Percentiles rank a stretch among this genome's conserved stretches.
phyloP scores from a whole-genome alignment of 2,329 filamentous ascomycete genomes.

The Xylariaceae sp. region DNA sequence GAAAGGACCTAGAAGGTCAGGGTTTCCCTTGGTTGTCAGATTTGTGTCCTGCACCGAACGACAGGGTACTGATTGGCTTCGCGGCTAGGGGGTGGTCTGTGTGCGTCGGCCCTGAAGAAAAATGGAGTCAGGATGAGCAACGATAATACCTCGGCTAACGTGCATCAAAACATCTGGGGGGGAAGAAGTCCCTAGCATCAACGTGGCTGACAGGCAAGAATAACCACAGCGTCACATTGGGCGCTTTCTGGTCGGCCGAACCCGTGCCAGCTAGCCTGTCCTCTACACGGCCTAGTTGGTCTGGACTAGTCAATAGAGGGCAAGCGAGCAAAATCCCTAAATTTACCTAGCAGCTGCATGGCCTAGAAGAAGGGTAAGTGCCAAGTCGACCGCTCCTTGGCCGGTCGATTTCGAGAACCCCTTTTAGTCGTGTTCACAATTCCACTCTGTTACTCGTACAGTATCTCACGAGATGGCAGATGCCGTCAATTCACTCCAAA shows the following conservation, averaged over 20 bases:
- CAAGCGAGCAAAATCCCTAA: not conserved
- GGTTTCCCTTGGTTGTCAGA: no score
- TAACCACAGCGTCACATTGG: slow-evolving; percentile 21
- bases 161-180: slow-evolving; percentile 9
- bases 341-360: no score
- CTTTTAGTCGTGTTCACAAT: no score
- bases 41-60: slow-evolving; percentile 16
- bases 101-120: slow-evolving; percentile 8
- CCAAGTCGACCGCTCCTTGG: slow-evolving; percentile 9
- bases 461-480: no score
- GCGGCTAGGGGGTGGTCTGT: not conserved
- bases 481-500: no score
- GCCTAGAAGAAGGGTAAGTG: no score
- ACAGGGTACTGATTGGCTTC: not conserved
- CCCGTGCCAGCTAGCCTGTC: slow-evolving; percentile 3
- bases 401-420: slow-evolving; percentile 1
- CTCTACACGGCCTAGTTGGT: slow-evolving; percentile 1
- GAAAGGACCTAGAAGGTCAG: no score
- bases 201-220: slow-evolving; percentile 22
- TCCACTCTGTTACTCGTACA: no score
- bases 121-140: slow-evolving; percentile 19
- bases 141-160: slow-evolving; percentile 26
- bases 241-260: slow-evolving; percentile 10
- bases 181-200: slow-evolving; percentile 19
- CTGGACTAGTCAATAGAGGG: slow-evolving; percentile 5